Percentiles rank a stretch among this genome's conserved stretches.
These are phyloP conservation scores for Symbiodinium pilosum DNA, from an alignment of 73 alveolate species.

Conservation along the genomic window DNA sequence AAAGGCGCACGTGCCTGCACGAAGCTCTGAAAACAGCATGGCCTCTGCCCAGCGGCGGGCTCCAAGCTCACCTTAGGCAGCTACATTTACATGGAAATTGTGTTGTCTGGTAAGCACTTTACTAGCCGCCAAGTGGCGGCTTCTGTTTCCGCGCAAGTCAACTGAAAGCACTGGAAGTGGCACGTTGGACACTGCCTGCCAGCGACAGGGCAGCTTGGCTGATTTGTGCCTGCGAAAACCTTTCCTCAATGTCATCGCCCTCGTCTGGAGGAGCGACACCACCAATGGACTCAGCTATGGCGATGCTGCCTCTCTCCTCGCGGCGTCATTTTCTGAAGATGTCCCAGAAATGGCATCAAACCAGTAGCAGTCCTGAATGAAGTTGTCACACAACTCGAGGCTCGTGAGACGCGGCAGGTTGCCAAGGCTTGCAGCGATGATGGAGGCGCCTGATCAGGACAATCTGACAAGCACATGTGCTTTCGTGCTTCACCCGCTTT, in stretches of 20 bases:
- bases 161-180: constrained; percentile 76
- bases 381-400: constrained; percentile 87
- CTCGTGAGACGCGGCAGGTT: constrained; percentile 85
- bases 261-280: constrained; percentile 77
- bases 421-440: constrained; percentile 80
- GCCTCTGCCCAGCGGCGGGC: constrained; percentile 95
- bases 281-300: constrained; percentile 82
- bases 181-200: constrained; percentile 39
- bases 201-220: not conserved
- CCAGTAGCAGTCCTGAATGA: constrained; percentile 35
- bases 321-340: not conserved
- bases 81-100: not conserved
- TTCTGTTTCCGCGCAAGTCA: constrained; percentile 68
- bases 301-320: constrained; percentile 86
- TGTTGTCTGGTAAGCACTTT: too few species aligned
- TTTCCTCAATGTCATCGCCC: constrained; percentile 41
- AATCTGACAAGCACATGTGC: not conserved
- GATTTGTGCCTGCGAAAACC: not conserved
- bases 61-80: constrained; percentile 62
- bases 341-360: not conserved
- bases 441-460: constrained; percentile 45
- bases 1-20: not conserved
- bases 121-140: constrained; percentile 22
- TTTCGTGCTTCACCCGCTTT: not conserved
- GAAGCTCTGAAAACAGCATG: not conserved